A percentile compares a stretch with the other conserved stretches of the same genome.
phyloP scores from a whole-genome alignment of 768 basidiomycete genomes.

The Pleurotus pulmonarius region DNA sequence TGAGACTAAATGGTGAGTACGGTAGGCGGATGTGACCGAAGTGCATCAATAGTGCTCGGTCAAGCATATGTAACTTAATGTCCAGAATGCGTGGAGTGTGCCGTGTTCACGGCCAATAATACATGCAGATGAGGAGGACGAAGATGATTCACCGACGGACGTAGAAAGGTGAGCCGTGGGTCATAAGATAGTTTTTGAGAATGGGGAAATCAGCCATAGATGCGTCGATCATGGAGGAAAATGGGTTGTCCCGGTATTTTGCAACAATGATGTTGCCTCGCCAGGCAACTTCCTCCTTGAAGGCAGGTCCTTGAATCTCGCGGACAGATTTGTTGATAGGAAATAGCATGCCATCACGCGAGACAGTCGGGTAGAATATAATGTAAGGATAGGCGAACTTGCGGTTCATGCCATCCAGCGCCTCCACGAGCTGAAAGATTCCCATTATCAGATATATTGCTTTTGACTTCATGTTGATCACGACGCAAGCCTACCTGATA shows the following conservation, averaged over 20 bases:
- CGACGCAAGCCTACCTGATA: slow-evolving; percentile 48
- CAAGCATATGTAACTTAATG: no score
- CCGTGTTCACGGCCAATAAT: no score
- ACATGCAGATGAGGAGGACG: not conserved
- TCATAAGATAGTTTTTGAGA: slow-evolving; percentile 74
- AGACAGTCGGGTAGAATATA: slow-evolving; percentile 72
- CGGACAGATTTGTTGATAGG: slow-evolving; percentile 74
- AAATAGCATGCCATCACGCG: slow-evolving; percentile 79
- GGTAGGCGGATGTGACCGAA: not conserved
- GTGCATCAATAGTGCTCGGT: no score
- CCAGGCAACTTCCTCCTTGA: slow-evolving; percentile 67
- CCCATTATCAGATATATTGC: slow-evolving; percentile 12
- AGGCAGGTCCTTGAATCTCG: slow-evolving; percentile 66
- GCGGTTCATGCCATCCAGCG: slow-evolving; percentile 75
- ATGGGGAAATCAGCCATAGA: slow-evolving; percentile 86
- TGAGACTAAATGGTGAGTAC: not conserved
- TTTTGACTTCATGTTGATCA: no score
- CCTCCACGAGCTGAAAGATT: slow-evolving; percentile 56
- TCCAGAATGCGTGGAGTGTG: no score
- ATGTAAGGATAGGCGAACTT: slow-evolving; percentile 79
- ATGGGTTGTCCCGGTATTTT: slow-evolving; percentile 59
- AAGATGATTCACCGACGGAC: slow-evolving; percentile 15
- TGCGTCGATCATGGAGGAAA: slow-evolving; percentile 60
- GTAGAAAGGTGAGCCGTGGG: slow-evolving; percentile 53
- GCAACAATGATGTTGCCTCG: slow-evolving; percentile 77